Evolutionary conservation across 805 yeast species (phyloP), one percentile per base, ranked within the genome.

Genomic region (Saccharomycopsis malanga): DNA sequence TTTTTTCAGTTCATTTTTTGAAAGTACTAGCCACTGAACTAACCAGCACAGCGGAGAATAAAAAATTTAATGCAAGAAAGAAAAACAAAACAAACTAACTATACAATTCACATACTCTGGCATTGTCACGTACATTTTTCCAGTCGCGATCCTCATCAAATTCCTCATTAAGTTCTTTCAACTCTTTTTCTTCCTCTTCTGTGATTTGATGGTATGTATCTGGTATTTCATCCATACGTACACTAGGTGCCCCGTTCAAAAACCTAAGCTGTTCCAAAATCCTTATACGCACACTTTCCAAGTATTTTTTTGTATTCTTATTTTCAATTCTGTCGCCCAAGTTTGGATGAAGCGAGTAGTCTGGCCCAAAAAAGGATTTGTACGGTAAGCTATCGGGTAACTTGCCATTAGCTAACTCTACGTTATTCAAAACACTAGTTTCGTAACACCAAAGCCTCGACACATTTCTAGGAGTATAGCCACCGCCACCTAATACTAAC

Each of bases 401-500:
- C 44, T 69, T 63, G 27, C 71, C 74, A 53, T 74, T 71, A 5
- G 50, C 46, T 50, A 85, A 71, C 54, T 81, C 70, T 4, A 66
- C 82, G 58, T 84, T 86, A 46, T 81, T 84, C 56, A 85, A 67
- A 22, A 86, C 70, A 34, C 89, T 81, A 1, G 98, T 91, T 65
- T 91, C 98, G 63, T 83, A 88, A 57, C 96, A 83, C 98, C 98
- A 91, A 27, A 94, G 74, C 56, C 98, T 72, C 34, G 94, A 83
- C 12, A 91, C 98, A 60, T 91, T 91, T 58, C 97, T 74, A 61
- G 95, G 95, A 2, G 98, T 93, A 65, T 91, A 91, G 17, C 98
- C 98, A 51, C 98, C 98, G 44, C 98, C 98, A 20, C 98, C 98
- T 10, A 91, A 69, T 4, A 89, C 95, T 55, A 91, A 68, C 76